A percentile compares a stretch with the other conserved stretches of the same genome.
phyloP scores from a whole-genome alignment of 352 stramenopile genomes.

The Phytophthora rubi region DNA sequence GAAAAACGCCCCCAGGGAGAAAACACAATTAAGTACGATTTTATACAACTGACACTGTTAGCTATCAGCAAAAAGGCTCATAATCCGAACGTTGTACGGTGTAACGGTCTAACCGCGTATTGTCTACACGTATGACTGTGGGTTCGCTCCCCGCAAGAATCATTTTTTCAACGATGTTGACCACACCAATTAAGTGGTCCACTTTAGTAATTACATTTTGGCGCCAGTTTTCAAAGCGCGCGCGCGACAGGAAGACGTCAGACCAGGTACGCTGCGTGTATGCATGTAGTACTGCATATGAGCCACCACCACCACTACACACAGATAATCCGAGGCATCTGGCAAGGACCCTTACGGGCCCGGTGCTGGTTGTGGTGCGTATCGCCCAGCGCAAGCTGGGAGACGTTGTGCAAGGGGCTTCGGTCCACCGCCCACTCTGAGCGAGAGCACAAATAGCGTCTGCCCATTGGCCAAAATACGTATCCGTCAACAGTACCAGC shows the following conservation, averaged over 20 bases:
- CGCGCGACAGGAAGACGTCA: neutral
- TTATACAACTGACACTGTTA: too few species aligned
- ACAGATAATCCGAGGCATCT: neutral
- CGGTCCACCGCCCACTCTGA: neutral
- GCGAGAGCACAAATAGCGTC: neutral
- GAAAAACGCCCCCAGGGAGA: too few species aligned
- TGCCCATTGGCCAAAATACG: neutral
- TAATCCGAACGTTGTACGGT: too few species aligned
- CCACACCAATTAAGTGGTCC: neutral
- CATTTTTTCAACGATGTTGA: neutral
- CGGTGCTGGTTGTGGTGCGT: neutral
- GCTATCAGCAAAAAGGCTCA: too few species aligned
- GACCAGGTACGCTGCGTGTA: neutral
- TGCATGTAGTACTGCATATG: neutral
- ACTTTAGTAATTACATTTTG: neutral
- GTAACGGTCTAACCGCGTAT: too few species aligned
- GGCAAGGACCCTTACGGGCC: neutral
- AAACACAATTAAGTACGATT: too few species aligned
- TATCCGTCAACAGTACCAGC: neutral
- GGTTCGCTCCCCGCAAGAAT: too few species aligned
- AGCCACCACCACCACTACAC: neutral
- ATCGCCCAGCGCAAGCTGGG: neutral
- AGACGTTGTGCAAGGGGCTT: neutral
- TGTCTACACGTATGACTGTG: too few species aligned
- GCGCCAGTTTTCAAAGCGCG: neutral